Evolutionary conservation across 1,284 basidiomycete species (phyloP), one percentile per base, ranked within the genome.

Genomic region (Apiotrichum siamense): DNA sequence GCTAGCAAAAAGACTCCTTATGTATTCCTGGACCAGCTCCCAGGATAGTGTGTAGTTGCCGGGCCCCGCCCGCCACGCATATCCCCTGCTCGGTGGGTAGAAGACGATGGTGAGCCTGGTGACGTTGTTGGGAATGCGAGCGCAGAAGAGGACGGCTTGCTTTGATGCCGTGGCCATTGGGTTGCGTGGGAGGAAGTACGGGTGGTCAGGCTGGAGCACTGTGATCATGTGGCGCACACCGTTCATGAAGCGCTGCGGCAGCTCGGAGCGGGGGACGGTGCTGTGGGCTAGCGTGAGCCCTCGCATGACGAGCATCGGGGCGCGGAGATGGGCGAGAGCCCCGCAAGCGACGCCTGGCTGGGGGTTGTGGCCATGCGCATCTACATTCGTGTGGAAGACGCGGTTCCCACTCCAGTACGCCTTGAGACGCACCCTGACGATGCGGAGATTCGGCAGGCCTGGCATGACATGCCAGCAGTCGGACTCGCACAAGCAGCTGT

Each of bases 191-290:
- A 53, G 43, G 31, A 53, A 42, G 43, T 40, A 53, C 5, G 42
- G 52, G 21, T 41, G 21, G 31, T 53, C 52, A 7, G 52, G 52
- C 47, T 53, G 43, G 38, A 53, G 46, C 13, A 53, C 52, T 31
- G 32, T 21, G 11, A 49, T 38, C 4, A 17, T 45, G 47, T 45
- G 52, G 6, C 43, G 47, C 18, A 53, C 52, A 23, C 25, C 7
- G 20, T 42, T 38, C n/a, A 24, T 24, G 17, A 53, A 26, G 3
- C 29, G 18, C 5, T 27, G 31, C 10, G 25, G 20, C 13, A 53
- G 15, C 46, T 52, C 50, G 29, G 36, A 25, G 11, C 38, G 52
- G 2, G 52, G 52, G 4, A 49, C 25, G 1, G 38, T 25, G 32
- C 18, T 36, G 42, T 48, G 52, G 3, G 37, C 52, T 42, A 53